Base-by-base conservation (phyloP, 345 rosid species). In the Camelina neglecta region DNA sequence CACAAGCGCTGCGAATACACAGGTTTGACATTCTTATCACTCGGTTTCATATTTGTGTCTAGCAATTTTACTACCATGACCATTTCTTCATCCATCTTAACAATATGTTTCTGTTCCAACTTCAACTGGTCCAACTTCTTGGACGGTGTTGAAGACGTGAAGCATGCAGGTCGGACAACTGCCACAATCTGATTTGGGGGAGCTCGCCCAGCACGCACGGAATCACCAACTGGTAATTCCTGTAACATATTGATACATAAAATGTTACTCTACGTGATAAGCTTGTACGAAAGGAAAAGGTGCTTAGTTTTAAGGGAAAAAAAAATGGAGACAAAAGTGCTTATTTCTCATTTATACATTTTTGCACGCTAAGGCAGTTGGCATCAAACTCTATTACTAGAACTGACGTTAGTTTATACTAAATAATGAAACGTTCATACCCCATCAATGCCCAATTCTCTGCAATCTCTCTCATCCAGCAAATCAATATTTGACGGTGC, bases 111-210 rank as follows among this genome's bases (percentile, higher is more conserved):
- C 75, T 87, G 93, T 36, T 86, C 88, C 84, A 87, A 75, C 55
- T 59, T 74, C 51, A 24, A 24, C 26, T 87, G 93, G 42, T 86
- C 88, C 84, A 87, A 75, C 55, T 59, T 74, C 51, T 78, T 83
- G 7, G 82, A 75, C 62, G 71, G 55, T 61, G 77, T 65, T 21
- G 84, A 67, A 45, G 83, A 75, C 60, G 41, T 41, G 36, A 83
- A 85, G 81, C 74, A 75, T 18, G 78, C 81, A 35, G 93, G 93
- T 41, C 91, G 90, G 79, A 89, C 59, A 73, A 87, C 93, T 9
- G 94, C 97, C 35, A 89, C 86, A 58, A 91, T 84, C 65, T 83
- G 80, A 23, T 23, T 10, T 1, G 93, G 94, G 60, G 85, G 85
- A 64, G 59, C 60, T 51, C 55, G 67, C 45, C 90, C 91, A 82